Conservation (phyloP, 75 land plant species). For the Adiantum capillusveneris region DNA sequence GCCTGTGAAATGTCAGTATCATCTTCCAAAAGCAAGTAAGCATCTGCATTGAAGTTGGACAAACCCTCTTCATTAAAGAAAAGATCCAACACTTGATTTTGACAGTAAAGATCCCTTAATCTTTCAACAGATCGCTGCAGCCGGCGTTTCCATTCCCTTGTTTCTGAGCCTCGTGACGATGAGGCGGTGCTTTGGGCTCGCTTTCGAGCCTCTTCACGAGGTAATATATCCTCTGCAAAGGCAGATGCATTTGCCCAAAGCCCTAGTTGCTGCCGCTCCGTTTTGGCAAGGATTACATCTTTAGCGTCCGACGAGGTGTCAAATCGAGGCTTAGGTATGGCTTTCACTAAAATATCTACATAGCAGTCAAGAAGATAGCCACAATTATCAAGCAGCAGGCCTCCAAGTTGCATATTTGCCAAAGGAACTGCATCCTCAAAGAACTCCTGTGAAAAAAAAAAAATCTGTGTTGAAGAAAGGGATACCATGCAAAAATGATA, state of each 20-base stretch:
- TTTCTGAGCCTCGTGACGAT: slow-evolving; percentile 2
- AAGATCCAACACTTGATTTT: slow-evolving; percentile 10
- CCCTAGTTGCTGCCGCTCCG: too few relatives aligned
- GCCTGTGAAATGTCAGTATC: not conserved
- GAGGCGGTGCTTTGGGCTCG: slow-evolving; percentile 10
- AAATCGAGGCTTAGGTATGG: slow-evolving; percentile 8
- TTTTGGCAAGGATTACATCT: too few relatives aligned
- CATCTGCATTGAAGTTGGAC: slow-evolving; percentile 7
- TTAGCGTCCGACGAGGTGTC: not conserved
- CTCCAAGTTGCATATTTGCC: slow-evolving; percentile 14
- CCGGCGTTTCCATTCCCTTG: slow-evolving; percentile 12
- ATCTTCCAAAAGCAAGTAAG: slow-evolving; percentile 5
- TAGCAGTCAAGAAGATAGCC: slow-evolving; percentile 11
- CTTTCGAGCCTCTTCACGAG: slow-evolving; percentile 45
- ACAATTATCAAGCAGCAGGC: slow-evolving; percentile 13
- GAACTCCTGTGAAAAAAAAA: slow-evolving; percentile 10
- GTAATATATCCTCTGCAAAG: slow-evolving; percentile 1
- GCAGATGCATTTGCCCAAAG: slow-evolving; percentile 10
- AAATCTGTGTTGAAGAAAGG: too few relatives aligned
- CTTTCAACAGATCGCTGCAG: slow-evolving; percentile 16
- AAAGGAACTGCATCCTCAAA: slow-evolving; percentile 19
- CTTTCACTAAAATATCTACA: slow-evolving; percentile 7
- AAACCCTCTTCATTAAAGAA: slow-evolving; percentile 11
- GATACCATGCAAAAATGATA: not conserved
- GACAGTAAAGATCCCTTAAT: slow-evolving; percentile 7